Percentiles rank a stretch among this genome's conserved stretches.
Evolutionary conservation across 768 basidiomycete genomes (phyloP).

Genomic region (Trametes gibbosa): DNA sequence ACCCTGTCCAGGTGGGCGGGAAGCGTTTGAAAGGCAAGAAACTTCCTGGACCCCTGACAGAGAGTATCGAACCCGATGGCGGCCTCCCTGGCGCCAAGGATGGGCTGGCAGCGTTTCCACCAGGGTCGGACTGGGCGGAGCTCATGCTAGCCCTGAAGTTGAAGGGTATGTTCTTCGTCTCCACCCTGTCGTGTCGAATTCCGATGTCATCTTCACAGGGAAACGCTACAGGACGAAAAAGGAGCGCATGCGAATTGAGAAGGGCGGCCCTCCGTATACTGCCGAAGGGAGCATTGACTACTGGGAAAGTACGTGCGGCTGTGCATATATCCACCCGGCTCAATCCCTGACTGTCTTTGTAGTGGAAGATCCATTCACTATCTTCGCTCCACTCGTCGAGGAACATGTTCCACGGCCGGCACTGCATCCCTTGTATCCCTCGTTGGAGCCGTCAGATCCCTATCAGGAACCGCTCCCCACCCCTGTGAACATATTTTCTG

Average conservation of each 20-base stretch:
- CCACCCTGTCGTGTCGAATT: not conserved
- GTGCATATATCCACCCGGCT: not conserved
- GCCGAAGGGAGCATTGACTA: slow-evolving; percentile 83
- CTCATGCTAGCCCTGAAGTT: slow-evolving; percentile 72
- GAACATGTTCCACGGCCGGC: slow-evolving; percentile 54
- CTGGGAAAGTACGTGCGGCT: slow-evolving; percentile 50
- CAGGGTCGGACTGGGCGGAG: slow-evolving; percentile 68
- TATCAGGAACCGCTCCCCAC: slow-evolving; percentile 27
- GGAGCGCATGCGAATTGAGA: slow-evolving; percentile 74
- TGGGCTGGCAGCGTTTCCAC: slow-evolving; percentile 69
- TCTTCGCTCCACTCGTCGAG: slow-evolving; percentile 61
- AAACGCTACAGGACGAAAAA: slow-evolving; percentile 81
- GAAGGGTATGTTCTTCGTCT: slow-evolving; percentile 48
- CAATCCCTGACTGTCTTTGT: not conserved
- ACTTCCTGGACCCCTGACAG: slow-evolving; percentile 38
- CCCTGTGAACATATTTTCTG: slow-evolving; percentile 27
- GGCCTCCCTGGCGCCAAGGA: slow-evolving; percentile 75
- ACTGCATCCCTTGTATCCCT: slow-evolving; percentile 56
- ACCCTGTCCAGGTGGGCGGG: slow-evolving; percentile 17
- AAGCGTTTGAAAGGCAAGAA: slow-evolving; percentile 37
- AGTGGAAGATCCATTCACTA: slow-evolving; percentile 81
- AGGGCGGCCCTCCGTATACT: slow-evolving; percentile 65
- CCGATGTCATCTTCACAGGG: slow-evolving; percentile 38
- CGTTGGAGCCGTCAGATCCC: slow-evolving; percentile 28
- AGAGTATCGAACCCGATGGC: slow-evolving; percentile 65